Evolutionary conservation across 129 eudicot species (phyloP), one percentile per base, ranked within the genome.

Genomic region (Tagetes patula): DNA sequence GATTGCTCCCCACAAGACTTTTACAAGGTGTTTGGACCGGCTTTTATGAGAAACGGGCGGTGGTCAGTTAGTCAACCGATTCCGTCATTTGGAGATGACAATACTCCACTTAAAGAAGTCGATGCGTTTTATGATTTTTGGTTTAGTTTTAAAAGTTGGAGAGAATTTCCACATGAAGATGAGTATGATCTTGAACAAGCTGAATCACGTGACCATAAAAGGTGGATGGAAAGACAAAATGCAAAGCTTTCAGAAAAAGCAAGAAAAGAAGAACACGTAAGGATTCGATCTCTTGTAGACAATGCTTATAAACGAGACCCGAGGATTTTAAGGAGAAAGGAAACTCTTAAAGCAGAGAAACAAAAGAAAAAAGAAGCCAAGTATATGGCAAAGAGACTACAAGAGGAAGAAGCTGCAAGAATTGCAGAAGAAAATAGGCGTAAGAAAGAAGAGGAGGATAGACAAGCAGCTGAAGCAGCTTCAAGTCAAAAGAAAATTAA

Each of bases 201-300:
- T 3, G 99, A 94, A 80, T 94, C 99, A 30, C 97, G 99, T 72
- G 99, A 94, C 36, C 97, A 94, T 61, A 90, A 75, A 75, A 84
- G 99, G 80, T 94, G 99, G 99, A 94, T 94, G 99, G 99, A 94
- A 73, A 87, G 99, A 76, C 99, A 94, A 80, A 94, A 94, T 48
- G 91, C 94, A 8, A 94, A 94, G 78, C 85, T 86, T 12, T 65
- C 91, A 1, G 99, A 94, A 79, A 94, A 90, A 80, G 96, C 99
- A 2, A 86, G 99, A 75, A 94, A 86, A 77, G 97, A 94, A 64
- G 99, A 94, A 55, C 79, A 77, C 61, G 88, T 53, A 0, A 86
- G 99, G 5, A 73, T 94, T 64, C 96, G 99, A 69, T 30, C 85
- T 39, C 89, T 94, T 64, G 91, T 94, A 37, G 97, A 90, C 68